phyloP scores from a whole-genome alignment of 179 eudicot genomes.

The Silene vulgaris region DNA sequence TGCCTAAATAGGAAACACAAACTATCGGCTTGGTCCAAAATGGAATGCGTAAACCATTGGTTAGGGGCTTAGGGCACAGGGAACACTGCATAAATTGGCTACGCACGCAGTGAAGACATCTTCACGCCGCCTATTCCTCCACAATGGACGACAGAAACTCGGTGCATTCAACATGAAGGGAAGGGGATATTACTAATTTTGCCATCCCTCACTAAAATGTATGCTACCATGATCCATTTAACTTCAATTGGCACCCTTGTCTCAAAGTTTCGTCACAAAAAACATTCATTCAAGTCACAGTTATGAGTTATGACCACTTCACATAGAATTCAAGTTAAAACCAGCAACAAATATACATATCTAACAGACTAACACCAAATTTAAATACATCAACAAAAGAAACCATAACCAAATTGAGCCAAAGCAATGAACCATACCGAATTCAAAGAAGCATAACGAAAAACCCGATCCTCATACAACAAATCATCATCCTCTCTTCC shows the following conservation, averaged over 20 bases:
- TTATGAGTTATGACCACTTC: not conserved
- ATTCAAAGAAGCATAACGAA: slow-evolving; percentile 75
- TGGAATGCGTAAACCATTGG: too few relatives aligned
- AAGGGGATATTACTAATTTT: not conserved
- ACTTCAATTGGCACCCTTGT: too few relatives aligned
- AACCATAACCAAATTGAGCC: not conserved
- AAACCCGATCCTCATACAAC: slow-evolving; percentile 87
- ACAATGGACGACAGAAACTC: not conserved
- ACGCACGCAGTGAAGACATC: too few relatives aligned
- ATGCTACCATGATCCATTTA: too few relatives aligned
- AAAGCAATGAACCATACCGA: slow-evolving; percentile 47
- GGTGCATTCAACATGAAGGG: not conserved
- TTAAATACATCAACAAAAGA: slow-evolving; percentile 4
- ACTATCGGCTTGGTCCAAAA: too few relatives aligned
- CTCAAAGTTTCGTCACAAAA: too few relatives aligned
- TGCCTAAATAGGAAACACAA: not conserved
- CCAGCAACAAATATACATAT: slow-evolving; percentile 1
- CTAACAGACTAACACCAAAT: slow-evolving; percentile 10
- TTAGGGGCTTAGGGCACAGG: too few relatives aligned
- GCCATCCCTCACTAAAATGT: too few relatives aligned
- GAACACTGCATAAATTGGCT: too few relatives aligned
- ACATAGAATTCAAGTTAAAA: not conserved
- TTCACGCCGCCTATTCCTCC: not conserved
- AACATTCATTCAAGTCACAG: not conserved
- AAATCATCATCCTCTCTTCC: slow-evolving; percentile 62